Percentiles rank a stretch among this genome's conserved stretches.
phyloP scores from a whole-genome alignment of 2,329 filamentous ascomycete species.

The Neofusicoccum cordaticola region DNA sequence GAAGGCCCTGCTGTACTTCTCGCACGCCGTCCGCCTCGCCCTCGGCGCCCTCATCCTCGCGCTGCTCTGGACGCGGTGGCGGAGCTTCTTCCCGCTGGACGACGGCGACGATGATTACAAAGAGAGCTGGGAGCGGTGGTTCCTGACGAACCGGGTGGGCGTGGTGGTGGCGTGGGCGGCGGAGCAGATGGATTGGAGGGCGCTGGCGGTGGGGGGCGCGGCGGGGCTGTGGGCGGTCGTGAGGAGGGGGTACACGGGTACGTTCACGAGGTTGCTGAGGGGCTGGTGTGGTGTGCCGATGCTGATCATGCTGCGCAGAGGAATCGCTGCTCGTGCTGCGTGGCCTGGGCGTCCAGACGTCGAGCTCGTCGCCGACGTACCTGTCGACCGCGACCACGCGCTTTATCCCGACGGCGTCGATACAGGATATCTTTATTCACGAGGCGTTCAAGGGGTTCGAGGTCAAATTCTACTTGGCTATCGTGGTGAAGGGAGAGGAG shows the following conservation, averaged over 20 bases:
- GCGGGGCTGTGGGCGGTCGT: conserved; percentile 45
- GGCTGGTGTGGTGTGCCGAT: conserved; percentile 30
- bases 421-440: conserved; percentile 90
- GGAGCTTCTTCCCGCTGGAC: conserved; percentile 2
- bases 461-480: conserved; percentile 82
- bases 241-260: conserved; percentile 52
- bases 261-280: conserved; percentile 11
- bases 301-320: conserved; percentile 42
- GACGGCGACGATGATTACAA: neutral
- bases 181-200: conserved; percentile 39
- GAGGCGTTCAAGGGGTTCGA: conserved; percentile 93
- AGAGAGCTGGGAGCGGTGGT: neutral
- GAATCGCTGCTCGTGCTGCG: conserved; percentile 87
- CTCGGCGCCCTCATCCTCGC: conserved; percentile 43
- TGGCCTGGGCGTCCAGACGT: conserved; percentile 87
- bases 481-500: conserved; percentile 85
- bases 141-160: neutral
- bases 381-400: conserved; percentile 61
- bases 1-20: conserved; percentile 39
- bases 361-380: conserved; percentile 66
- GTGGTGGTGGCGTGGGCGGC: conserved; percentile 33
- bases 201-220: conserved; percentile 38
- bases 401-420: conserved; percentile 86
- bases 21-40: conserved; percentile 46
- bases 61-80: conserved; percentile 31